Evolutionary conservation across 1,284 basidiomycete species (phyloP).

Genomic region (Ustilago nuda): DNA sequence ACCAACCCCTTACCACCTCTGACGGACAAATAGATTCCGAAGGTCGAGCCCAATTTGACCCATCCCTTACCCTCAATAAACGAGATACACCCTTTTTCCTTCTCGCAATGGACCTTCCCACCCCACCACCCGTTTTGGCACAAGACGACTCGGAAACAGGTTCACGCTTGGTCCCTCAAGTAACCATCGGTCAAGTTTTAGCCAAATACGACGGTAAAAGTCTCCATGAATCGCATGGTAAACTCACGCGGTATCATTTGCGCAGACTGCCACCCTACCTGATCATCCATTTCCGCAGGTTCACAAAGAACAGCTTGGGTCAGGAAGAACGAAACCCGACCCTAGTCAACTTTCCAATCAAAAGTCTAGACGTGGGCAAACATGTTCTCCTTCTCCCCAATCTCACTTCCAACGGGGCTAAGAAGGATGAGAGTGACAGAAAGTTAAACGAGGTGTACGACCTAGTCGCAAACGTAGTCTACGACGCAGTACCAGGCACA

Average conservation of each 20-base stretch:
- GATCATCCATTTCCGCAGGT: constrained; percentile 94
- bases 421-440: constrained; percentile 64
- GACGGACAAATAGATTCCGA: constrained; percentile 59
- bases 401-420: constrained; percentile 50
- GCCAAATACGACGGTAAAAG: constrained; percentile 88
- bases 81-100: constrained; percentile 90
- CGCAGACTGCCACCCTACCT: constrained; percentile 89
- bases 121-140: constrained; percentile 92
- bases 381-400: constrained; percentile 7
- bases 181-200: constrained; percentile 88
- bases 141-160: constrained; percentile 81
- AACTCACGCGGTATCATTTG: constrained; percentile 82
- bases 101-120: constrained; percentile 90
- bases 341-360: constrained; percentile 94
- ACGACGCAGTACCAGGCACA: constrained; percentile 93
- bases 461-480: constrained; percentile 92
- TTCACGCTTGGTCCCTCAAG: constrained; percentile 87
- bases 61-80: constrained; percentile 79
- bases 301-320: constrained; percentile 97
- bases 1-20: not conserved
- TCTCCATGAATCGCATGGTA: constrained; percentile 55
- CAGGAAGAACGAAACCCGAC: constrained; percentile 96
- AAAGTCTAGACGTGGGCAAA: constrained; percentile 75
- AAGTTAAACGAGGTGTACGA: constrained; percentile 81
- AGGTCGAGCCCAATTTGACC: constrained; percentile 60